A percentile compares a stretch with the other conserved stretches of the same genome.
These are phyloP conservation scores for Calonectria crousiana DNA, from an alignment of 2,329 filamentous ascomycete genomes.

Conservation along the genomic window DNA sequence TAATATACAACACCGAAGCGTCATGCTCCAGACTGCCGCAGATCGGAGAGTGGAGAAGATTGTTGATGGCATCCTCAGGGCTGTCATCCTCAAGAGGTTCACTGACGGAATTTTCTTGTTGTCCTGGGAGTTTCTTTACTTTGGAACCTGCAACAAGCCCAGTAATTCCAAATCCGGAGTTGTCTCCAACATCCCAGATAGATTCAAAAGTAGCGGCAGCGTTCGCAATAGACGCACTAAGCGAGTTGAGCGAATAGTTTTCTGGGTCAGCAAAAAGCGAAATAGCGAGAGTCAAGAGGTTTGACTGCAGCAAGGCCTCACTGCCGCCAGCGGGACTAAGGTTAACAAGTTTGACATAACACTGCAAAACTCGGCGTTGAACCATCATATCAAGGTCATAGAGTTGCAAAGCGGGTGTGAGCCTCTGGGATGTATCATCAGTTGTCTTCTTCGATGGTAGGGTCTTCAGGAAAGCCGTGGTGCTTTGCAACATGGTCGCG, in stretches of 20 bases:
- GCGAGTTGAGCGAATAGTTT: conserved; percentile 84
- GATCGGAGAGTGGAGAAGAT: conserved; percentile 75
- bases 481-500: conserved; percentile 94
- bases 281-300: conserved; percentile 88
- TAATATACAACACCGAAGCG: conserved; percentile 82
- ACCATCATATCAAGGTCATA: conserved; percentile 95
- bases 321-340: conserved; percentile 86
- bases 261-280: conserved; percentile 94
- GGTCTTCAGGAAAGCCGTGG: conserved; percentile 87
- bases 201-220: conserved; percentile 91
- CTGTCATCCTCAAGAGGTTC: conserved; percentile 64
- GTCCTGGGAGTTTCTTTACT: conserved; percentile 76
- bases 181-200: conserved; percentile 95
- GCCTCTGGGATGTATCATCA: conserved; percentile 86
- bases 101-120: conserved; percentile 66
- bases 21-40: conserved; percentile 91
- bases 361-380: conserved; percentile 91
- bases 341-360: conserved; percentile 91
- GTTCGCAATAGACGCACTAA: conserved; percentile 92
- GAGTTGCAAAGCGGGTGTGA: conserved; percentile 88
- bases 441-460: conserved; percentile 86
- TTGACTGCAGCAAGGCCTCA: conserved; percentile 90
- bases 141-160: conserved; percentile 85
- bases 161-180: conserved; percentile 93
- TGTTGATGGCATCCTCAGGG: conserved; percentile 75